phyloP scores from a whole-genome alignment of 768 basidiomycete genomes.

The Guyanaporus albipodus region DNA sequence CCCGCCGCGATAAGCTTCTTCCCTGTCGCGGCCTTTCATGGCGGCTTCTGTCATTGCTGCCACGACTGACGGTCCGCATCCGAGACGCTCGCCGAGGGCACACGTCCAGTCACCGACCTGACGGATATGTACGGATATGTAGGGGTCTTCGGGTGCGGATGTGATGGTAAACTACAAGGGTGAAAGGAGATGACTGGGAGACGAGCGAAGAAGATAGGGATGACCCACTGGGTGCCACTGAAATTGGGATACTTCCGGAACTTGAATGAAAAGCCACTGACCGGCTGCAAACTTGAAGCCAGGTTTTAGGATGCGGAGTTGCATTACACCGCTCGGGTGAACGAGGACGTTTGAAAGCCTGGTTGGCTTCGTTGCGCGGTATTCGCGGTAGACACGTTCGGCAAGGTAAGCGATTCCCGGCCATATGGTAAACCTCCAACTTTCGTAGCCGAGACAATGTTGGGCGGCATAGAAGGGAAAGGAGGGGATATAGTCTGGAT shows the following conservation, averaged over 20 bases:
- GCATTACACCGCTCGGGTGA: conserved; percentile 91
- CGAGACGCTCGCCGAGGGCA: conserved; percentile 80
- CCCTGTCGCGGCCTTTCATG: conserved; percentile 71
- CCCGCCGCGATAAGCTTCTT: conserved; percentile 38
- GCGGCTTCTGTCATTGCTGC: conserved; percentile 75
- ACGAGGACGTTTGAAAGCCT: conserved; percentile 81
- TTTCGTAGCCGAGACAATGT: conserved; percentile 89
- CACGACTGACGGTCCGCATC: conserved; percentile 73
- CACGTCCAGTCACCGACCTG: conserved; percentile 90
- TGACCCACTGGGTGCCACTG: conserved; percentile 96
- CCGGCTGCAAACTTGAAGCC: conserved; percentile 89
- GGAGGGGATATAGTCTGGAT: conserved; percentile 60
- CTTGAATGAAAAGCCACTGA: conserved; percentile 88
- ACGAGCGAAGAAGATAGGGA: background rate
- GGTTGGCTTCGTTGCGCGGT: conserved; percentile 74
- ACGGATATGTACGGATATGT: conserved; percentile 87
- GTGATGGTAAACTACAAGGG: conserved; percentile 83
- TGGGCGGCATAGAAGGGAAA: conserved; percentile 88
- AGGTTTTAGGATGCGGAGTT: conserved; percentile 87
- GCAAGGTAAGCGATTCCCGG: conserved; percentile 86
- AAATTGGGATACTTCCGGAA: conserved; percentile 76
- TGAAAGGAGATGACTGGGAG: background rate
- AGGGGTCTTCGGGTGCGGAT: conserved; percentile 91
- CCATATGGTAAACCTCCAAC: conserved; percentile 92
- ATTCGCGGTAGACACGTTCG: conserved; percentile 81